Percentiles rank a stretch among this genome's conserved stretches.
phyloP scores from a whole-genome alignment of 192 early-diverging fungal genomes.

The Rhizoclosmatium globosum region DNA sequence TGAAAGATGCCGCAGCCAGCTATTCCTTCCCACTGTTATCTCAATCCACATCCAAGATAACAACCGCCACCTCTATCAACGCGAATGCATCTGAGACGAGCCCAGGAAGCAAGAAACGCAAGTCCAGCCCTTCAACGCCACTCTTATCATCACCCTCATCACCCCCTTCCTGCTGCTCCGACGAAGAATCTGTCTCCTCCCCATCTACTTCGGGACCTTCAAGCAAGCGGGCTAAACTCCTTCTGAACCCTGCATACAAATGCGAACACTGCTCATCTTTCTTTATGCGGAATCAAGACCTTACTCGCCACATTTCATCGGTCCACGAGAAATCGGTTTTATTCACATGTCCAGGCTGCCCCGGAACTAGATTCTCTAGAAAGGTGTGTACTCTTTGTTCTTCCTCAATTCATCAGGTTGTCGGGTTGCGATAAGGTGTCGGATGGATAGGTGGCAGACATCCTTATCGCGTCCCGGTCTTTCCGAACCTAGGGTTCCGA shows the following conservation, averaged over 20 bases:
- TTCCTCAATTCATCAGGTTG: not conserved
- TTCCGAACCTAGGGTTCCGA: not conserved
- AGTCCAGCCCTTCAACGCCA: not conserved
- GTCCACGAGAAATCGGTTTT: conserved; percentile 16
- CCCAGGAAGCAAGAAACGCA: not conserved
- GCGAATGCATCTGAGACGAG: not conserved
- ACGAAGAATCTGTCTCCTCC: not conserved
- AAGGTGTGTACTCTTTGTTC: conserved; percentile 13
- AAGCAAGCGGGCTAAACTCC: not conserved
- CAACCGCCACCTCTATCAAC: not conserved
- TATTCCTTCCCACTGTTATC: not conserved
- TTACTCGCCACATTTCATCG: not conserved
- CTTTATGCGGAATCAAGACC: conserved; percentile 17
- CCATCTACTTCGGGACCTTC: not conserved
- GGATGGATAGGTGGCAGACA: too few relatives aligned
- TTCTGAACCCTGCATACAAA: not conserved
- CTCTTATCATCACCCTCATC: not conserved
- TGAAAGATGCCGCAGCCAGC: not conserved
- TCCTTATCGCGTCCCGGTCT: not conserved
- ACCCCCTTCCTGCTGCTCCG: not conserved
- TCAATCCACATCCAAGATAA: not conserved
- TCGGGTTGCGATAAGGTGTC: too few relatives aligned
- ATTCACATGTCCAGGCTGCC: conserved; percentile 15
- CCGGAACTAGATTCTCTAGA: conserved; percentile 22
- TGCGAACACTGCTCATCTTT: conserved; percentile 4